phyloP scores from a whole-genome alignment of 331 rosid species.

The Telfairia occidentalis region DNA sequence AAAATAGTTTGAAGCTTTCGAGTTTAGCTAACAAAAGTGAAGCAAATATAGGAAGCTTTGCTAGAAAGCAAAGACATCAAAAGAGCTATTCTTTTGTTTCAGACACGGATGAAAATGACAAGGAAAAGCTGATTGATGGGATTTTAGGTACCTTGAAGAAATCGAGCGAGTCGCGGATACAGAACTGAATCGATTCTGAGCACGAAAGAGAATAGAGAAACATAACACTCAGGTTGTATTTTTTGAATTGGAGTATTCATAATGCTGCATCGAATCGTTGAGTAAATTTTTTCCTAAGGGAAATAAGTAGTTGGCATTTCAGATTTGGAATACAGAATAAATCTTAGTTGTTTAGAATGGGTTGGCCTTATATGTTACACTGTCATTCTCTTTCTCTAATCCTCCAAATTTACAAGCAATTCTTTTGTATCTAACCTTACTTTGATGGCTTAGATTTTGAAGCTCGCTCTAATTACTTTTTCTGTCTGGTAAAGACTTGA shows the following conservation, averaged over 20 bases:
- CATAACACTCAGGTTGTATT: background rate
- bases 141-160: conserved; percentile 30
- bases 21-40: conserved; percentile 14
- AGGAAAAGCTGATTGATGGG: conserved; percentile 36
- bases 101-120: conserved; percentile 24
- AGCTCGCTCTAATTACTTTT: background rate
- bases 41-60: conserved; percentile 12
- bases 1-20: conserved; percentile 15
- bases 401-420: background rate
- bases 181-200: conserved; percentile 10
- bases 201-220: background rate
- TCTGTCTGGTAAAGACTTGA: background rate
- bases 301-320: background rate
- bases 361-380: background rate
- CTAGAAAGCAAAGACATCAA: conserved; percentile 31
- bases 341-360: background rate
- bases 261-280: background rate
- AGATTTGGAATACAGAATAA: background rate
- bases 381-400: background rate
- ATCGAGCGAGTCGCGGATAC: conserved; percentile 31
- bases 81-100: conserved; percentile 53
- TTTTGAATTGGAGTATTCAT: background rate
- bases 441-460: too few species aligned
- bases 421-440: background rate
- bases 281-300: background rate